phyloP scores from a whole-genome alignment of 352 stramenopile species.

The Pythium periplocum region DNA sequence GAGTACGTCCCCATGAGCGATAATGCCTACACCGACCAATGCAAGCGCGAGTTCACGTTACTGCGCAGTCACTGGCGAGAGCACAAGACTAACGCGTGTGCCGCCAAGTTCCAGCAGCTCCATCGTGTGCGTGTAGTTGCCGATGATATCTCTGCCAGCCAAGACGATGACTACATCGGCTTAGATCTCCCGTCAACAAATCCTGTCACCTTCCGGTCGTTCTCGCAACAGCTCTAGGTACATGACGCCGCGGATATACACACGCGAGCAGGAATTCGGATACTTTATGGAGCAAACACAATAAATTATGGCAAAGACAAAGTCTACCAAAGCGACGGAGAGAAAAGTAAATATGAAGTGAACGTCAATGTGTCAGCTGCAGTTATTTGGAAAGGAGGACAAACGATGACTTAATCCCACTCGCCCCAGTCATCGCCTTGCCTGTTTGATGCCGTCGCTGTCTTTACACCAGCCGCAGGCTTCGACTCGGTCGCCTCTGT shows the following conservation, averaged over 20 bases:
- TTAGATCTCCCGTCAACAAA: not conserved
- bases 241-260: no score
- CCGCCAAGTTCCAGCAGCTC: slow-evolving; percentile 28
- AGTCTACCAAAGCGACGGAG: no score
- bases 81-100: slow-evolving; percentile 36
- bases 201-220: slow-evolving; percentile 5
- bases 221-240: slow-evolving; percentile 5
- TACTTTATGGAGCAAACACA: no score
- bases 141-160: not conserved
- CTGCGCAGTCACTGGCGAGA: slow-evolving; percentile 43
- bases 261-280: no score
- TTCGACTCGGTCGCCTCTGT: slow-evolving; percentile 9
- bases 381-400: no score
- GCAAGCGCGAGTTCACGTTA: slow-evolving; percentile 40
- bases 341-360: no score
- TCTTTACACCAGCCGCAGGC: no score
- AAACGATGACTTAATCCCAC: slow-evolving; percentile 39
- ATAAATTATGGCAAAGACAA: no score
- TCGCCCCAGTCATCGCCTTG: slow-evolving; percentile 58
- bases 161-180: not conserved
- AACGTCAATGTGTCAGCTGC: no score
- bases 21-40: slow-evolving; percentile 31
- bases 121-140: slow-evolving; percentile 7
- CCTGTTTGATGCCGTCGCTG: slow-evolving; percentile 15
- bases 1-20: slow-evolving; percentile 51